Base-by-base conservation (phyloP, 179 eudicot genomes). In the Vitellaria paradoxa region DNA sequence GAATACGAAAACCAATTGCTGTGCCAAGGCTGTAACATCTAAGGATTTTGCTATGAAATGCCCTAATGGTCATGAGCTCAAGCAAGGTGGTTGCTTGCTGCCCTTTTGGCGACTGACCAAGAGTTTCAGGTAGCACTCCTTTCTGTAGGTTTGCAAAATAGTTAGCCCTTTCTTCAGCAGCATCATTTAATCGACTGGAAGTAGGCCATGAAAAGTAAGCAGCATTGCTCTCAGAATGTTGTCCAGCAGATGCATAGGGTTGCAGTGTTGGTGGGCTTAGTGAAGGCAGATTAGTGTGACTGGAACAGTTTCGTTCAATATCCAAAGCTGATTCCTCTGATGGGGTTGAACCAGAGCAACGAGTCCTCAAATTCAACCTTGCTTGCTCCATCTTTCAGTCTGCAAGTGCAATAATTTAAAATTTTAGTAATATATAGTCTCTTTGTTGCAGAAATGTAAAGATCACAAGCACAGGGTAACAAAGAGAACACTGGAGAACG, bases 1-100 rank as follows among this genome's bases (percentile, higher is more conserved):
- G 83, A 70, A 95, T 95, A 77, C 99, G 91, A 76, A 93, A 95
- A 57, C 99, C 99, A 83, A 95, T 86, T 14, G 99, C 99, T 40
- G 99, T 95, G 45, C 99, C 99, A 76, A 95, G 97, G 85, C 99
- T 95, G 77, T 90, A 93, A 86, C 98, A 91, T 52, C 98, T 92
- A 84, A 95, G 84, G 26, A 93, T 93, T 78, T 95, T 95, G 88
- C 98, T 95, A 78, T 95, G 99, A 83, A 91, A 95, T 65, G 99
- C 98, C 88, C 99, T 85, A 67, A 95, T 95, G 5, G 99, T 95
- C 99, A 95, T 93, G 72, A 93, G 88, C 83, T 95, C 99, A 49
- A 95, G 97, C 85, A 95, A 85, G 73, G 97, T 86, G 37, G 89
- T 90, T 64, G 99, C 99, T 78, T 84, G 93, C 62, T 93, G 97